phyloP scores from a whole-genome alignment of 768 basidiomycete genomes.

The Pilatotrama ljubarskyi region DNA sequence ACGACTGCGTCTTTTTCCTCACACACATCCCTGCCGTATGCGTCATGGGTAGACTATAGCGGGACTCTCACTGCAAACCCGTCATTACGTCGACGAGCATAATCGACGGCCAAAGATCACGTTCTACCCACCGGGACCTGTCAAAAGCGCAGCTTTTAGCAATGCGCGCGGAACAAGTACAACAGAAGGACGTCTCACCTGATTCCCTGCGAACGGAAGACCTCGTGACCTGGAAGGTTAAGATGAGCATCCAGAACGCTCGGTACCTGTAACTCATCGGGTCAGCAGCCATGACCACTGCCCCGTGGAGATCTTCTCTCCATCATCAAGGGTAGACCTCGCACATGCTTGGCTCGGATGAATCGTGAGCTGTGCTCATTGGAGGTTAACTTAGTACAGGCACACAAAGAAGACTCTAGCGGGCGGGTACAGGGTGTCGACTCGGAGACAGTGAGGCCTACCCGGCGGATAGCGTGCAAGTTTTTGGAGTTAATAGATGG shows the following conservation, averaged over 20 bases:
- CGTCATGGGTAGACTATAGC: not conserved
- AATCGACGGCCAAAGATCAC: not conserved
- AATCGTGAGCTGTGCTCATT: not conserved
- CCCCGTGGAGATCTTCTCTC: not conserved
- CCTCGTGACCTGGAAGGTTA: conserved; percentile 12
- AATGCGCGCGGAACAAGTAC: not conserved
- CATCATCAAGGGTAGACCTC: conserved; percentile 4
- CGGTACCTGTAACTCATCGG: conserved; percentile 5
- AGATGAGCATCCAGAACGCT: not conserved
- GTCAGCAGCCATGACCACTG: not conserved
- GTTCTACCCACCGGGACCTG: not conserved
- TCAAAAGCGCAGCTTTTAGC: not conserved
- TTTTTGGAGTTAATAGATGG: too few relatives aligned
- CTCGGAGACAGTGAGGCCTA: too few relatives aligned
- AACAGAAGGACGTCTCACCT: not conserved
- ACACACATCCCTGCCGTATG: not conserved
- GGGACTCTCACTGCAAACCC: not conserved
- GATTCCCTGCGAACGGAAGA: not conserved
- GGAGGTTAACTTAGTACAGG: conserved; percentile 15
- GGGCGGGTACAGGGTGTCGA: not conserved
- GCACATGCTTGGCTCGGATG: not conserved
- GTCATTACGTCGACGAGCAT: not conserved
- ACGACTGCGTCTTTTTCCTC: not conserved
- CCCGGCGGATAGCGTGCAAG: too few relatives aligned
- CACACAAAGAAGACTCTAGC: not conserved